Percentiles rank a stretch among this genome's conserved stretches.
These are phyloP conservation scores for Cenococcum geophilum DNA, from an alignment of 495 filamentous ascomycete species.

Conservation along the genomic window DNA sequence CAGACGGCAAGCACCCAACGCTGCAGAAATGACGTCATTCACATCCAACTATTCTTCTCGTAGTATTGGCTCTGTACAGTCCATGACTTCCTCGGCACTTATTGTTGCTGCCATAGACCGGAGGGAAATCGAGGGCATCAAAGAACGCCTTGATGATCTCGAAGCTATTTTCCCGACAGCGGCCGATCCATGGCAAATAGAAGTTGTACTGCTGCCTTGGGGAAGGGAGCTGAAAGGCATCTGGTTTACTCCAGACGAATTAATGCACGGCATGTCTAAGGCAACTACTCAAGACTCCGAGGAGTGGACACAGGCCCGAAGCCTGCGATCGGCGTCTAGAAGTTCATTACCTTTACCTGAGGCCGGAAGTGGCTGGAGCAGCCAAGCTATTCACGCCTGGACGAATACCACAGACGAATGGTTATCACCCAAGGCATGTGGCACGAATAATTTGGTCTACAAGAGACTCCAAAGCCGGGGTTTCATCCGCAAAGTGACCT, in stretches of 20 bases:
- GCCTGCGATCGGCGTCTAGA: not conserved
- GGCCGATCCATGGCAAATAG: conserved; percentile 58
- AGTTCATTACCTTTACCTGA: conserved; percentile 11
- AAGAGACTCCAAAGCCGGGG: conserved; percentile 60
- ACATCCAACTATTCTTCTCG: conserved; percentile 33
- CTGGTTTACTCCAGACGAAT: conserved; percentile 51
- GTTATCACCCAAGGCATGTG: conserved; percentile 55
- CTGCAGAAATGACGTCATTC: conserved; percentile 27
- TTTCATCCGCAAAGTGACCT: conserved; percentile 52
- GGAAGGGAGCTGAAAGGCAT: conserved; percentile 51
- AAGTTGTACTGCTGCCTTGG: conserved; percentile 65
- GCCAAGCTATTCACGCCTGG: conserved; percentile 41
- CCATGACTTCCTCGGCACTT: conserved; percentile 34
- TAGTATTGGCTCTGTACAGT: conserved; percentile 1
- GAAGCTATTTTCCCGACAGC: conserved; percentile 51
- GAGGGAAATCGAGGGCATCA: conserved; percentile 47
- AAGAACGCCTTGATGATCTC: conserved; percentile 51
- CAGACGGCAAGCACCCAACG: conserved; percentile 4
- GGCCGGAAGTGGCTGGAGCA: conserved; percentile 36
- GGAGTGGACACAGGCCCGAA: conserved; percentile 53
- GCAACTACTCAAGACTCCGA: conserved; percentile 41
- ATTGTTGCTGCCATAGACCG: conserved; percentile 34
- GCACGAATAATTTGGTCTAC: conserved; percentile 48
- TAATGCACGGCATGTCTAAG: conserved; percentile 39
- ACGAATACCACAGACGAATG: conserved; percentile 42